Evolutionary conservation across 345 rosid species (phyloP).

Genomic region (Cardiospermum halicacabum): DNA sequence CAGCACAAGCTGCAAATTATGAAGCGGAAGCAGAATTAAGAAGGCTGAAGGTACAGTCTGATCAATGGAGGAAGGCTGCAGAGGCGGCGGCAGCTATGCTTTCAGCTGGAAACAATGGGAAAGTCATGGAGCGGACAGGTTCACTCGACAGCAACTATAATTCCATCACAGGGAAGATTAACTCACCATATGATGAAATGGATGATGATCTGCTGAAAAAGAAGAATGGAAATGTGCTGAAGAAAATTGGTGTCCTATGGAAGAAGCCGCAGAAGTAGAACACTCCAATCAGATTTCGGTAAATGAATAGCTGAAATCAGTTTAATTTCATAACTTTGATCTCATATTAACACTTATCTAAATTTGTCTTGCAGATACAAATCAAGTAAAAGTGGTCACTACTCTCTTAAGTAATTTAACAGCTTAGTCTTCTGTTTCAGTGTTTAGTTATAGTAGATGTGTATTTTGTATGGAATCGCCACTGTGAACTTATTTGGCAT

Average conservation of each 20-base stretch:
- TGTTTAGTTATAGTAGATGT: neutral
- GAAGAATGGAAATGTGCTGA: conserved; percentile 90
- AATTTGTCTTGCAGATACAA: conserved; percentile 11
- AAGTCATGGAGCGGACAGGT: conserved; percentile 56
- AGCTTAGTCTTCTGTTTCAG: conserved; percentile 5
- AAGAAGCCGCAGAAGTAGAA: conserved; percentile 81
- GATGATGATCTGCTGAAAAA: conserved; percentile 81
- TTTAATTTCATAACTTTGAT: neutral
- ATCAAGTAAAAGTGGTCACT: neutral
- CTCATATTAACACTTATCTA: neutral
- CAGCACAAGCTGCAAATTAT: conserved; percentile 59
- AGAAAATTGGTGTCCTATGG: conserved; percentile 95
- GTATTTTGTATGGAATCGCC: neutral
- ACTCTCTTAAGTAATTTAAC: neutral
- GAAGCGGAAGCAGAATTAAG: conserved; percentile 78
- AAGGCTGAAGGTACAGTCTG: conserved; percentile 90
- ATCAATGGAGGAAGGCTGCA: conserved; percentile 99
- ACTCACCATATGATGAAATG: conserved; percentile 60
- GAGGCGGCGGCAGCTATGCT: conserved; percentile 95
- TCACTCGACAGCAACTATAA: conserved; percentile 53
- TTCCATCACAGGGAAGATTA: conserved; percentile 33
- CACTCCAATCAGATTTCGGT: conserved; percentile 12
- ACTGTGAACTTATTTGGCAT: neutral
- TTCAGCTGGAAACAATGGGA: conserved; percentile 72
- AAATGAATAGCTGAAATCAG: neutral